phyloP scores from a whole-genome alignment of 306 rosid genomes.

The Inga leiocalycina region DNA sequence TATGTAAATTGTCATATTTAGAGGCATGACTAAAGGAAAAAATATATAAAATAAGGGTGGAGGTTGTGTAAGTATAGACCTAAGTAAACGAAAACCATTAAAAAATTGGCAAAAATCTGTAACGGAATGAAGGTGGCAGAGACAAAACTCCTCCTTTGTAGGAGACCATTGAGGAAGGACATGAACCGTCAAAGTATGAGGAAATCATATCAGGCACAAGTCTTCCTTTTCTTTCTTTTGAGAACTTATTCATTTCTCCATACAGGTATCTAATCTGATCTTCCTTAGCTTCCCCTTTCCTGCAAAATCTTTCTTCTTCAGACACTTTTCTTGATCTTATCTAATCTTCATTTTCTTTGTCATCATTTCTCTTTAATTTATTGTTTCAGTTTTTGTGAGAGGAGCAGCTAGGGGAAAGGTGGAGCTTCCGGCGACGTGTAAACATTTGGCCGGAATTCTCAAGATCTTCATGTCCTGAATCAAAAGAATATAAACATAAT shows the following conservation, averaged over 20 bases:
- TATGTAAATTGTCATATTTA: background rate
- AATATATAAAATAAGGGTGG: background rate
- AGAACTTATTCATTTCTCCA: slow-evolving; percentile 43
- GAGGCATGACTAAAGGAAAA: slow-evolving; percentile 2
- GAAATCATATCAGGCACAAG: slow-evolving; percentile 30
- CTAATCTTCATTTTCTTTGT: background rate
- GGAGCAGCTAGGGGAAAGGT: slow-evolving; percentile 38
- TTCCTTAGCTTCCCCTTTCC: background rate
- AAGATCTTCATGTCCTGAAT: slow-evolving; percentile 39
- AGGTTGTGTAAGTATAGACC: background rate
- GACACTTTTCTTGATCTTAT: no score
- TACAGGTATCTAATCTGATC: slow-evolving; percentile 44
- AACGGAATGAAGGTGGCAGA: slow-evolving; percentile 53
- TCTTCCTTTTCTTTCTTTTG: slow-evolving; percentile 52
- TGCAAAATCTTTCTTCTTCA: background rate
- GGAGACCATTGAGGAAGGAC: slow-evolving; percentile 65
- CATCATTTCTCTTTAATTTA: background rate
- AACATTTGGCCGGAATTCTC: slow-evolving; percentile 48
- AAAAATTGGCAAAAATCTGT: slow-evolving; percentile 51
- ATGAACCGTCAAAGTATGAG: slow-evolving; percentile 30
- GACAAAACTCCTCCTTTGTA: slow-evolving; percentile 55
- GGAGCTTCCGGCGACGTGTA: slow-evolving; percentile 54
- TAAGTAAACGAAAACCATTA: slow-evolving; percentile 12
- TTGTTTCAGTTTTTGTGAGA: slow-evolving; percentile 33
- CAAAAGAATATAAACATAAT: slow-evolving; percentile 33